Percentiles rank a stretch among this genome's conserved stretches.
Conservation (phyloP, 257 asterid species). For the Paulownia fortunei region DNA sequence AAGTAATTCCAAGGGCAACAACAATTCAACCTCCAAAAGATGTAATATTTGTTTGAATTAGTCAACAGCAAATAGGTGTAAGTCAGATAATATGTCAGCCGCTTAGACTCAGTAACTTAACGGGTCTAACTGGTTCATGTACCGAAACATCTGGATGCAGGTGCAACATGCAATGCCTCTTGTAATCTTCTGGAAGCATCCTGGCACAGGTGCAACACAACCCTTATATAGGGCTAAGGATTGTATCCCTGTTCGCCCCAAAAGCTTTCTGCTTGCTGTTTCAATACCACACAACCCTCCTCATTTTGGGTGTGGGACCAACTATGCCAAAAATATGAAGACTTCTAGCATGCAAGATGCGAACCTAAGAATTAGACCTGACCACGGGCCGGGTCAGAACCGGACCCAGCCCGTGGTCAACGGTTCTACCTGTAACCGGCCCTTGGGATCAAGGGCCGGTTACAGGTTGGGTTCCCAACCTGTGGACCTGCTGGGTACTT, state of each 20-base stretch:
- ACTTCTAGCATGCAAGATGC: background rate
- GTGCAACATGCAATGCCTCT: background rate
- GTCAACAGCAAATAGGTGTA: background rate
- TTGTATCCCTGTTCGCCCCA: background rate
- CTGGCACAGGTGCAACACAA: background rate
- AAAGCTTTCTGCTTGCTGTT: background rate
- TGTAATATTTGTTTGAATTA: too few species aligned
- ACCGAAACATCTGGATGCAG: background rate
- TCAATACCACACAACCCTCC: background rate
- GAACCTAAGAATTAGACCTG: background rate
- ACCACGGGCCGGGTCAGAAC: too few species aligned
- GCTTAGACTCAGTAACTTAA: background rate
- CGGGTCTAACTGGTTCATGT: background rate
- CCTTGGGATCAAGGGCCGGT: too few species aligned
- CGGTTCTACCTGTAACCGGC: too few species aligned
- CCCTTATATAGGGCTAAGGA: slow-evolving; percentile 11
- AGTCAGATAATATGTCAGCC: background rate
- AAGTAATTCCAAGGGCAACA: slow-evolving; percentile 8
- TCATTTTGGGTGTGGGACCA: background rate
- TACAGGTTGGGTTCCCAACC: too few species aligned
- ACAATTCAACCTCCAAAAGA: background rate
- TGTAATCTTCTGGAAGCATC: background rate
- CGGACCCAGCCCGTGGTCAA: too few species aligned
- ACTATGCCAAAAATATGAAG: background rate
- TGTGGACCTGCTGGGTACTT: too few species aligned